Base-by-base conservation (phyloP, 805 yeast species). In the Hyphopichia homilentoma region DNA sequence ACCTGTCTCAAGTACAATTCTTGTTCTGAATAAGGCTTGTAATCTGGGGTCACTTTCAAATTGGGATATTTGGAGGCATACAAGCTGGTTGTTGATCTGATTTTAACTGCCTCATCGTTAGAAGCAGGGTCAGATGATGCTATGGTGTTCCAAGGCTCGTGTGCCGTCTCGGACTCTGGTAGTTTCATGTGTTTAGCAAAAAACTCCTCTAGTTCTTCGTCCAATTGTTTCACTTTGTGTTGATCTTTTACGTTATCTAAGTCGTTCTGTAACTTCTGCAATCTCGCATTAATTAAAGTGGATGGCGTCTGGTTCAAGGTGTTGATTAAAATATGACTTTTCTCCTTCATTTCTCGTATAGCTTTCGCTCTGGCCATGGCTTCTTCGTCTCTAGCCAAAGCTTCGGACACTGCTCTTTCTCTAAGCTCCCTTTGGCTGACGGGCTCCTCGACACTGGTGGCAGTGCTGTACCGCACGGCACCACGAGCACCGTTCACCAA, bases 1-100 rank as follows among this genome's bases (percentile, higher is more conserved):
- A 77, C 65, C 47, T 81, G 82, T 52, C 97, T 79, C 40, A 85
- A 65, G 41, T 73, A 80, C 30, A 88, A 69, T 57, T 89, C 97
- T 45, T 85, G 87, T 25, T 67, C 59, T 1, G 94, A 73, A 57
- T 85, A 89, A 24, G 89, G 78, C 54, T 76, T 79, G 36, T 70
- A 68, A 25, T 66, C 69, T 6, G 74, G 65, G 0, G 90, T 73
- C 23, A 79, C 78, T 31, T 71, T 70, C 39, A 88, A 68, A 41
- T 73, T 71, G 29, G 95, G 93, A 54, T 69, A 81, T 29, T 59
- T 42, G 25, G 40, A 48, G 21, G 53, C 47, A 32, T 47, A 47
- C 20, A 62, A 52, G 33, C 50, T 52, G 9, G 58, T 48, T 4
- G 68, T 63, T 7, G 65, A 52, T 22, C 51, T 46, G 29, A 57